phyloP scores from a whole-genome alignment of 495 filamentous ascomycete species.

The Penicillium cinerascens region DNA sequence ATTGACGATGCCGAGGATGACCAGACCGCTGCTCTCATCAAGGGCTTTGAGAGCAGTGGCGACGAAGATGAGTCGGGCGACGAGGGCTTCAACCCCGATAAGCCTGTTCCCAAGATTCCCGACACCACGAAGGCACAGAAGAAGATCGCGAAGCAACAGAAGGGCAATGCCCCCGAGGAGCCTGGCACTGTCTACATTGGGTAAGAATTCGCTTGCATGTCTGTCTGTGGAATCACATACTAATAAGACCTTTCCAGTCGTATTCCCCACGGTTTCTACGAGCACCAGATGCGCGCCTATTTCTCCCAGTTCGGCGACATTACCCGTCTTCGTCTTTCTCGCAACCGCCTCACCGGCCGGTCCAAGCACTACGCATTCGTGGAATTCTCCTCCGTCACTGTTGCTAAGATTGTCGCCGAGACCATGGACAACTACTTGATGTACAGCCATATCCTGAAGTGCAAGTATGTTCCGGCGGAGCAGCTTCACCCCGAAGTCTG shows the following conservation, averaged over 20 bases:
- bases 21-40: conserved; percentile 66
- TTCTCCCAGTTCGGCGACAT: conserved; percentile 94
- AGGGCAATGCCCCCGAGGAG: conserved; percentile 41
- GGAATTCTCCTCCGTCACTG: conserved; percentile 73
- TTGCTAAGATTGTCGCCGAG: conserved; percentile 82
- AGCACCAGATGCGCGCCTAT: conserved; percentile 89
- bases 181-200: conserved; percentile 84
- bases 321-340: conserved; percentile 75
- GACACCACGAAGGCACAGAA: conserved; percentile 63
- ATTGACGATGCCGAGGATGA: conserved; percentile 54
- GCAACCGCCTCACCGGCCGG: conserved; percentile 82
- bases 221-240: conserved; percentile 14
- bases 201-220: conserved; percentile 29
- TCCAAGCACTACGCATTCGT: conserved; percentile 93
- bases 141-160: conserved; percentile 51
- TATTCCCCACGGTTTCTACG: conserved; percentile 94
- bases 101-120: conserved; percentile 56
- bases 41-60: conserved; percentile 77
- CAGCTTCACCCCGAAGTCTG: conserved; percentile 78
- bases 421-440: conserved; percentile 98
- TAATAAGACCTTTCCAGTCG: conserved; percentile 42
- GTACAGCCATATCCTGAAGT: conserved; percentile 87
- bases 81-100: conserved; percentile 52
- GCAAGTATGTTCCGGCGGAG: conserved; percentile 68
- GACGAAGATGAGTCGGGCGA: conserved; percentile 55